Evolutionary conservation across 2,329 filamentous ascomycete species (phyloP).

Genomic region (Cordyceps tenuipes): DNA sequence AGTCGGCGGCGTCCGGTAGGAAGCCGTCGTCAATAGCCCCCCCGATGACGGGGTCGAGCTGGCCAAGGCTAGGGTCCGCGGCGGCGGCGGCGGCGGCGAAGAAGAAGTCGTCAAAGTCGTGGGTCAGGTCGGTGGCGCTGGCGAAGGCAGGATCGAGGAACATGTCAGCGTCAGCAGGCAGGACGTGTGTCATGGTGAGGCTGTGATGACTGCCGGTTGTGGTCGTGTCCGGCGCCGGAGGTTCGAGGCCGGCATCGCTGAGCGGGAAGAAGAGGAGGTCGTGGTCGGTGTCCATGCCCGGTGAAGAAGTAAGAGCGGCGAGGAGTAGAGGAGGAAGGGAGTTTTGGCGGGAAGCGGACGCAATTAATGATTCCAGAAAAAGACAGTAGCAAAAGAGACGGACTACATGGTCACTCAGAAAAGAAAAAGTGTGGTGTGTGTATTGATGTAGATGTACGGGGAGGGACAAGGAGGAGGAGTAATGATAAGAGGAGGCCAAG

Average conservation of each 20-base stretch:
- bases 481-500: background rate
- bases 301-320: too few species aligned
- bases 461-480: background rate
- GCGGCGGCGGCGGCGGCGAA: background rate
- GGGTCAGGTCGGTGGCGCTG: background rate
- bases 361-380: background rate
- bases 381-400: background rate
- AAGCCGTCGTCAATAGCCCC: background rate
- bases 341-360: background rate
- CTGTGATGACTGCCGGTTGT: background rate
- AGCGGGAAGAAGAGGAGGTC: slow-evolving; percentile 1
- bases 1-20: slow-evolving; percentile 1
- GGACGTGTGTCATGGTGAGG: background rate
- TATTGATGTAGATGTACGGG: background rate
- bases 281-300: slow-evolving; percentile 2
- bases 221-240: background rate
- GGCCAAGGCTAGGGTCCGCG: background rate
- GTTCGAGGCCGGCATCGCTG: slow-evolving; percentile 3
- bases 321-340: background rate
- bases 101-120: slow-evolving; percentile 2
- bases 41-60: background rate
- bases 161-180: background rate
- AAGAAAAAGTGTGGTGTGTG: background rate
- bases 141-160: slow-evolving; percentile 1
- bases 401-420: slow-evolving; percentile 1